Evolutionary conservation across 495 filamentous ascomycete genomes (phyloP).

Genomic region (Trichoderma reesei): DNA sequence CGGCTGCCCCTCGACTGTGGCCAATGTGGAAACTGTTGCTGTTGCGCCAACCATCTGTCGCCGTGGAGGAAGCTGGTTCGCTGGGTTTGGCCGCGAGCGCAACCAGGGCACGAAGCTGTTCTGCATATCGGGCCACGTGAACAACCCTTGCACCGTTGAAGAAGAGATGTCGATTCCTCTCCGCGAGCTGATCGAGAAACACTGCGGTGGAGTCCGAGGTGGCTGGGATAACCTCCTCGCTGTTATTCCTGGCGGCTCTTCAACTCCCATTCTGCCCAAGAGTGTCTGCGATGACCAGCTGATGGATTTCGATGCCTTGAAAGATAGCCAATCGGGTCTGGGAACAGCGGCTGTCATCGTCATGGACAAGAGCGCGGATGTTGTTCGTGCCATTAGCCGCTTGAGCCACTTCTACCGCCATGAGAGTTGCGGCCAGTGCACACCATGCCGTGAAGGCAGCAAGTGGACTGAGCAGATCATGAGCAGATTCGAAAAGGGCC

Average conservation of each 20-base stretch:
- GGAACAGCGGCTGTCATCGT: slow-evolving; percentile 98
- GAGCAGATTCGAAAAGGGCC: slow-evolving; percentile 84
- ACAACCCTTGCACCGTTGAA: slow-evolving; percentile 95
- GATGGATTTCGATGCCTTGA: slow-evolving; percentile 98
- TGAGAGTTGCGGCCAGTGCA: slow-evolving; percentile 97
- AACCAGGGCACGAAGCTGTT: slow-evolving; percentile 96
- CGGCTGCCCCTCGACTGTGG: slow-evolving; percentile 93
- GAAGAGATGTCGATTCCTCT: slow-evolving; percentile 98
- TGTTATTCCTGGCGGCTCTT: slow-evolving; percentile 92
- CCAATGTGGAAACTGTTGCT: slow-evolving; percentile 94
- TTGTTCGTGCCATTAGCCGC: slow-evolving; percentile 85
- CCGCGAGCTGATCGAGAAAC: slow-evolving; percentile 89
- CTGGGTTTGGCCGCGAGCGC: slow-evolving; percentile 81
- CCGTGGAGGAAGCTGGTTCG: slow-evolving; percentile 87
- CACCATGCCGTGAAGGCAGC: slow-evolving; percentile 91
- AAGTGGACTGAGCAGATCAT: slow-evolving; percentile 99
- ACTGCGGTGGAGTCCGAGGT: slow-evolving; percentile 91
- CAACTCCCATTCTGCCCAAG: slow-evolving; percentile 89
- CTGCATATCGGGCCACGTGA: slow-evolving; percentile 98
- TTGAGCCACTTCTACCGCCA: slow-evolving; percentile 96
- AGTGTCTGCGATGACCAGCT: slow-evolving; percentile 80
- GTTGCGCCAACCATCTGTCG: slow-evolving; percentile 95
- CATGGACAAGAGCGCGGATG: slow-evolving; percentile 95
- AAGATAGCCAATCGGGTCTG: slow-evolving; percentile 92
- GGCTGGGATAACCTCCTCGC: slow-evolving; percentile 97